Conservation (phyloP, 768 basidiomycete species). For the Xerocomus spinulosus region DNA sequence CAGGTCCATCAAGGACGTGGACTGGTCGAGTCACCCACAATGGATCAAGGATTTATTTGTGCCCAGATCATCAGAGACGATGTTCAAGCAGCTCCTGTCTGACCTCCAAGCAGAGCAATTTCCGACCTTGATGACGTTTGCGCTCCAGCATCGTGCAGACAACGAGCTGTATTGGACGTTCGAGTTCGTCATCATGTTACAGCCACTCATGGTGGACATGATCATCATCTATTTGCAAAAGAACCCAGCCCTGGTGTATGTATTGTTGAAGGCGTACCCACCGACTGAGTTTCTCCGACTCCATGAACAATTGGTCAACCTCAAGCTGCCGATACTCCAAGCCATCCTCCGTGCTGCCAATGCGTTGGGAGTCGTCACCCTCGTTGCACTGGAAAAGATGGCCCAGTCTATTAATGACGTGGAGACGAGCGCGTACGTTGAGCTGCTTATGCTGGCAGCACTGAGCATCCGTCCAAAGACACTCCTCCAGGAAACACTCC, state of each 20-base stretch:
- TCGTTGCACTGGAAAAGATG: conserved; percentile 57
- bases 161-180: conserved; percentile 53
- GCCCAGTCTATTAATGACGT: conserved; percentile 40
- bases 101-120: conserved; percentile 21
- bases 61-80: conserved; percentile 13
- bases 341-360: conserved; percentile 55
- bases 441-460: conserved; percentile 48
- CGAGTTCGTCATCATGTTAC: conserved; percentile 29
- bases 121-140: conserved; percentile 13
- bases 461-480: conserved; percentile 48
- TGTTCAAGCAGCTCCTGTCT: conserved; percentile 19
- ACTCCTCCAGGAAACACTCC: conserved; percentile 54
- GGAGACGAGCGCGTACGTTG: conserved; percentile 41
- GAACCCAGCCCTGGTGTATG: conserved; percentile 52
- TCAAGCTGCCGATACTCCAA: conserved; percentile 36
- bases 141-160: conserved; percentile 49
- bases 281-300: conserved; percentile 38
- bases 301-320: conserved; percentile 24
- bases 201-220: conserved; percentile 27
- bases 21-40: conserved; percentile 35
- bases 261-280: conserved; percentile 45
- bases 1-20: conserved; percentile 38
- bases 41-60: conserved; percentile 34
- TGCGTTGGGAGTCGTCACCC: conserved; percentile 46
- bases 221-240: conserved; percentile 43